Conservation (phyloP, 108 stramenopile species). For the Discostella pseudostelligera region DNA sequence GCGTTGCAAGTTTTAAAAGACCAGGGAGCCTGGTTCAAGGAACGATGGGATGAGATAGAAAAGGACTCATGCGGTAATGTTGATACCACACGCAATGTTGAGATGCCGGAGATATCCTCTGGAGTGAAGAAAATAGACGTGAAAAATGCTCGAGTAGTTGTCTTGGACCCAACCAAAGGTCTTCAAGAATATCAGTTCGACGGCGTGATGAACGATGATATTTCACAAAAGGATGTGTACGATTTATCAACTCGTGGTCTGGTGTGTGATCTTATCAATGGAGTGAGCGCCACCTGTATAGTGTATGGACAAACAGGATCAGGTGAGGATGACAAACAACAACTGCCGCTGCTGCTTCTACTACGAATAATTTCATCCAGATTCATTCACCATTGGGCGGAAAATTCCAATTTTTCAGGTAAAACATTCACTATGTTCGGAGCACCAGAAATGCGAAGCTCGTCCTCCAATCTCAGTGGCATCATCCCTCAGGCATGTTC, state of each 20-base stretch:
- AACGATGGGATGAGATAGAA: conserved; percentile 14
- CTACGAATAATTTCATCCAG: no score
- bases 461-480: conserved; percentile 20
- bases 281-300: conserved; percentile 61
- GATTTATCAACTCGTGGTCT: conserved; percentile 33
- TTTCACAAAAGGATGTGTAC: conserved; percentile 48
- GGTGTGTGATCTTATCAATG: conserved; percentile 58
- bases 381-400: no score
- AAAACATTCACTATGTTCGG: conserved; percentile 81
- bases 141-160: conserved; percentile 40
- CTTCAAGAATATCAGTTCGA: conserved; percentile 62
- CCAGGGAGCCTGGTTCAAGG: conserved; percentile 53
- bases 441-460: conserved; percentile 17
- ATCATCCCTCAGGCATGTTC: conserved; percentile 57
- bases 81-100: no score
- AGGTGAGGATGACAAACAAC: no score
- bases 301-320: conserved; percentile 80
- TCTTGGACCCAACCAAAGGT: conserved; percentile 54
- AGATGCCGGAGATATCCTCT: conserved; percentile 7
- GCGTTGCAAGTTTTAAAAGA: conserved; percentile 45
- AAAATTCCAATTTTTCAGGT: no score
- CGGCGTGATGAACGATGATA: conserved; percentile 41
- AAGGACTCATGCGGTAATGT: no score
- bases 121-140: conserved; percentile 46
- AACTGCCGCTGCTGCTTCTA: no score